Evolutionary conservation across 2,329 filamentous ascomycete genomes (phyloP).

Genomic region (Phoma sp.): DNA sequence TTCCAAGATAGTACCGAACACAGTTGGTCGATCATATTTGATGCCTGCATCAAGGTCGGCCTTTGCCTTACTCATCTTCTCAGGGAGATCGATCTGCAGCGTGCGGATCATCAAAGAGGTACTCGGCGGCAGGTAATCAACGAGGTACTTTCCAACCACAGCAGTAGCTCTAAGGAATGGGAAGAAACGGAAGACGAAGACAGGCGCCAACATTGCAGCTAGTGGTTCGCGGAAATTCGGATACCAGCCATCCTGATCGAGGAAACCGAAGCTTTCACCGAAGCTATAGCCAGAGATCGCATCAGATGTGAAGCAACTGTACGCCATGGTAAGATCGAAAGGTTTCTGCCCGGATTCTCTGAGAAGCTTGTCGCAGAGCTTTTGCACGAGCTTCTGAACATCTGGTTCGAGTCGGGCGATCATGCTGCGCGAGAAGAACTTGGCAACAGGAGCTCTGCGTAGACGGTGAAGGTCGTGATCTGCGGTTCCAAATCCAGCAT

Average conservation of each 20-base stretch:
- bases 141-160: conserved; percentile 21
- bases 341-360: conserved; percentile 23
- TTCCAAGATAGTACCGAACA: conserved; percentile 29
- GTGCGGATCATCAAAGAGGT: conserved; percentile 28
- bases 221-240: conserved; percentile 34
- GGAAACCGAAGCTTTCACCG: conserved; percentile 30
- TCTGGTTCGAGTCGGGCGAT: conserved; percentile 33
- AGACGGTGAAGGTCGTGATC: conserved; percentile 42
- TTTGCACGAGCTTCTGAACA: conserved; percentile 25
- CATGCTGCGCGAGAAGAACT: conserved; percentile 46
- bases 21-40: conserved; percentile 30
- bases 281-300: conserved; percentile 34
- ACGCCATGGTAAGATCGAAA: conserved; percentile 36
- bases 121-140: conserved; percentile 30
- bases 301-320: conserved; percentile 35
- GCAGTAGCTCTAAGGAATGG: conserved; percentile 30
- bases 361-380: conserved; percentile 35
- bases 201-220: conserved; percentile 23
- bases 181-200: conserved; percentile 36
- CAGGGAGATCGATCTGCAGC: conserved; percentile 36
- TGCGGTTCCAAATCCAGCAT: conserved; percentile 31
- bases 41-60: conserved; percentile 31
- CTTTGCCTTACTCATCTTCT: conserved; percentile 28
- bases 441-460: conserved; percentile 40
- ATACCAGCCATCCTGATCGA: conserved; percentile 33